A percentile compares a stretch with the other conserved stretches of the same genome.
These are phyloP conservation scores for Aureobasidium pullulans DNA, from an alignment of 2,329 filamentous ascomycete genomes.

Conservation along the genomic window DNA sequence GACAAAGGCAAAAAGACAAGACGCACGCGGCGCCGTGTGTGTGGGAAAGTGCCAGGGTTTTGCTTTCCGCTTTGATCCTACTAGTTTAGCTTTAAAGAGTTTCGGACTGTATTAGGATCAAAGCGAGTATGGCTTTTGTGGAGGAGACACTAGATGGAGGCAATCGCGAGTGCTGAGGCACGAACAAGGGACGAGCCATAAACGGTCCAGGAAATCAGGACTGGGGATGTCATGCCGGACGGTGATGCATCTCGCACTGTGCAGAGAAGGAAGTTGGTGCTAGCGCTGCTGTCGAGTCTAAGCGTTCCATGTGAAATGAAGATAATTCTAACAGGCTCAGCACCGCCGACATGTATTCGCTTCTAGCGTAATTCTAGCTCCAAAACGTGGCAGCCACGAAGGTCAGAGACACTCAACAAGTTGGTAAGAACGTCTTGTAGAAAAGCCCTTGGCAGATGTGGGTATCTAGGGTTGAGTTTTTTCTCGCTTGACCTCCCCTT, in stretches of 20 bases:
- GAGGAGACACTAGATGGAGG: slow-evolving; percentile 6
- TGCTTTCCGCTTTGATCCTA: slow-evolving; percentile 6
- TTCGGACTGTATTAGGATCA: slow-evolving; percentile 5
- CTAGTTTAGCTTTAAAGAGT: slow-evolving; percentile 10
- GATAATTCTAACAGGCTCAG: slow-evolving; percentile 1
- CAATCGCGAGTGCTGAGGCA: not conserved
- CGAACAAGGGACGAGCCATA: not conserved
- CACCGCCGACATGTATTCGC: not conserved
- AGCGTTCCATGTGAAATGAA: slow-evolving; percentile 8
- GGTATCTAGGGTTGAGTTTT: not conserved
- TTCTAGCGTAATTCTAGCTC: slow-evolving; percentile 13
- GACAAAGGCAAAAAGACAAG: slow-evolving; percentile 5
- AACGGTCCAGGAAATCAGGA: slow-evolving; percentile 2
- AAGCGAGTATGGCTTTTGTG: not conserved
- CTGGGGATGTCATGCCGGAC: not conserved
- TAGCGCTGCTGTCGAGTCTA: slow-evolving; percentile 10
- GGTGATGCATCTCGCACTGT: not conserved
- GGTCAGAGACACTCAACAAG: not conserved
- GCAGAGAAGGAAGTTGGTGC: not conserved
- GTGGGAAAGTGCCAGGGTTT: slow-evolving; percentile 1
- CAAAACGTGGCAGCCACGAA: slow-evolving; percentile 11
- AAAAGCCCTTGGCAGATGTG: not conserved
- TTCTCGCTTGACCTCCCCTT: slow-evolving; percentile 1
- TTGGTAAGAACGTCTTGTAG: not conserved
- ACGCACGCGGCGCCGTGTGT: not conserved